Base-by-base conservation (phyloP, 208 protist genomes). In the Zelonia costaricensis region DNA sequence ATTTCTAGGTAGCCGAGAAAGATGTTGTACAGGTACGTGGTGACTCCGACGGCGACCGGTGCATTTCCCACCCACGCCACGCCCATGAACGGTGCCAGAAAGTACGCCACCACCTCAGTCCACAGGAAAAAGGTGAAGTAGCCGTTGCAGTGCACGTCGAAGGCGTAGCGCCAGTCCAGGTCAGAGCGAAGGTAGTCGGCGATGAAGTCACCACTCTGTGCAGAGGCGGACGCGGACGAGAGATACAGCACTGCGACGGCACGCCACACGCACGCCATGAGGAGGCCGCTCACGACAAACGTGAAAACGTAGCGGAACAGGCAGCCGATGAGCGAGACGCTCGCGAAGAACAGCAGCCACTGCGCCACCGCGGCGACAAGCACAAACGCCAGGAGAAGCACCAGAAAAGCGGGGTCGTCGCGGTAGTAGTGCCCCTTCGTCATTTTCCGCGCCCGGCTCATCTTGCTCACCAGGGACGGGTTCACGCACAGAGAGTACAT, bases 131-230 rank as follows among this genome's bases (percentile, higher is more conserved):
- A 92, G 12, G 92, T 84, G 61, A 98, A 98, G 74, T 97, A 98
- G 36, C 87, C 86, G 76, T 99, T 99, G 82, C 97, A 99, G 69
- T 99, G 98, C 48, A 99, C 80, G 61, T 99, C 98, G 76, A 98
- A 98, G 0, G 93, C 81, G 62, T 98, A 98, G 4, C 78, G 77
- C 95, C 96, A 99, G 55, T 98, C 97, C 4, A 98, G 78, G 22
- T 82, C 83, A 5, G 58, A 48, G 6, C 52, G 33, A 48, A 72
- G 51, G 49, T 72, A 72, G 8, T 59, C 51, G 10, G 25, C 55
- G 18, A 60, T 35, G 20, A 35, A 53, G 42, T 72, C 65, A 20
- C 44, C 40, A 4, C 63, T 31, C 28, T 20, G 8, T 45, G 18
- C 36, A 15, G 63, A 22, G 30, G 15, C 20, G 16, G 48, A 3